Evolutionary conservation across 225 moss, liverwort and hornwort genomes (phyloP).

Genomic region (Sphagnum contortum): DNA sequence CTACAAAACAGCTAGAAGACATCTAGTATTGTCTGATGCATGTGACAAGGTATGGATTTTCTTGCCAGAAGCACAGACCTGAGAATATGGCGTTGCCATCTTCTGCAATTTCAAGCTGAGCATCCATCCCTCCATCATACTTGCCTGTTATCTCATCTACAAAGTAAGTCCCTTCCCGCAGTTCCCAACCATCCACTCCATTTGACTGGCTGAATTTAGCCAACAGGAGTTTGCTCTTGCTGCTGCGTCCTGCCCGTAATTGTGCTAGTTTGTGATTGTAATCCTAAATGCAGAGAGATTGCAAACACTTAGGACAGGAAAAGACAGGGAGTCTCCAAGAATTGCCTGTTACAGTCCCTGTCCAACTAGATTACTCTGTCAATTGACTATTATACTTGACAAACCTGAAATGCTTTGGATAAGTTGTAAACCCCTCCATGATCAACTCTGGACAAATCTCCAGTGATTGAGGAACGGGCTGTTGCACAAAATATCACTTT

Average conservation of each 20-base stretch:
- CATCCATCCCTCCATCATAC: conserved; percentile 98
- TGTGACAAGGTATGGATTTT: no score
- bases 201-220: conserved; percentile 73
- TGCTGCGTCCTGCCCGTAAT: conserved; percentile 88
- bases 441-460: conserved; percentile 79
- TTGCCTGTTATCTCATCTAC: conserved; percentile 75
- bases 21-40: no score
- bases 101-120: conserved; percentile 80
- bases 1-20: neutral
- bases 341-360: neutral
- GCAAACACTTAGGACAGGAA: neutral
- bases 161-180: conserved; percentile 89
- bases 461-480: conserved; percentile 72
- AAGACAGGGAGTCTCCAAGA: neutral
- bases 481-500: conserved; percentile 83
- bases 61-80: conserved; percentile 19
- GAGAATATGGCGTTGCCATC: conserved; percentile 80
- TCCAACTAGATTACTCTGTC: no score
- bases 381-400: neutral
- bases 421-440: conserved; percentile 82
- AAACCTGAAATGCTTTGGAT: conserved; percentile 86
- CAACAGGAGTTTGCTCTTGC: conserved; percentile 89
- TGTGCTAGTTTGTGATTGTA: conserved; percentile 98
- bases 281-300: conserved; percentile 36
- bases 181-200: conserved; percentile 80